phyloP scores from a whole-genome alignment of 176 grass and related monocot species.

The Oryza officinalis region DNA sequence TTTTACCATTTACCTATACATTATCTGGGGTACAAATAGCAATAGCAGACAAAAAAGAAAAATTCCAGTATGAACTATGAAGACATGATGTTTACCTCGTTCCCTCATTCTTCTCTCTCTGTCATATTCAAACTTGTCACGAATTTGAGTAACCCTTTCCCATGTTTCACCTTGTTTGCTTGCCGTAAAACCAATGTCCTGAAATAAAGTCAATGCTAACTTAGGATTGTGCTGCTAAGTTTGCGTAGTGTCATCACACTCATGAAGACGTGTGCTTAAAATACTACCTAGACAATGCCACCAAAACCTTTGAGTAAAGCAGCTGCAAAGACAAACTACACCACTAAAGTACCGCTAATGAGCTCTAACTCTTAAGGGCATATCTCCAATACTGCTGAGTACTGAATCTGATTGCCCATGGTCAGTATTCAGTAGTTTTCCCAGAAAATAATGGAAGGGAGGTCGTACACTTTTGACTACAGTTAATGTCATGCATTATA shows the following conservation, averaged over 20 bases:
- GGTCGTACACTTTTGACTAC: not conserved
- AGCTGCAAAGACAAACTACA: not conserved
- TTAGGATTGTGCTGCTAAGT: not conserved
- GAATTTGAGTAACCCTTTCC: slow-evolving; percentile 93
- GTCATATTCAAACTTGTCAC: slow-evolving; percentile 98
- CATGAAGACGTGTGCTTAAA: slow-evolving; percentile 1
- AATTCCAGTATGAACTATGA: not conserved
- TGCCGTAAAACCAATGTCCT: slow-evolving; percentile 56
- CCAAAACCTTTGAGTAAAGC: not conserved
- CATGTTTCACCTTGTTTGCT: slow-evolving; percentile 63
- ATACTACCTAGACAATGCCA: not conserved
- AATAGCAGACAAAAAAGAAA: not conserved
- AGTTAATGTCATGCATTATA: slow-evolving; percentile 4
- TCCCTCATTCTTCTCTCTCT: slow-evolving; percentile 89
- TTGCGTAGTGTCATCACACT: not conserved
- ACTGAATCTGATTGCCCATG: not conserved
- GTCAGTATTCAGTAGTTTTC: not conserved
- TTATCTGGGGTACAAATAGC: not conserved
- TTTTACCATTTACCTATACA: not conserved
- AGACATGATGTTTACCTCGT: slow-evolving; percentile 56
- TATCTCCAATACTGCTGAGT: not conserved
- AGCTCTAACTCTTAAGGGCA: not conserved
- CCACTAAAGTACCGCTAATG: not conserved
- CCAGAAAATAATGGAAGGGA: not conserved
- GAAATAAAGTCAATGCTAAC: slow-evolving; percentile 33